These are phyloP conservation scores for Pseudohalonectria lignicola DNA, from an alignment of 2,329 filamentous ascomycete species.

Conservation along the genomic window DNA sequence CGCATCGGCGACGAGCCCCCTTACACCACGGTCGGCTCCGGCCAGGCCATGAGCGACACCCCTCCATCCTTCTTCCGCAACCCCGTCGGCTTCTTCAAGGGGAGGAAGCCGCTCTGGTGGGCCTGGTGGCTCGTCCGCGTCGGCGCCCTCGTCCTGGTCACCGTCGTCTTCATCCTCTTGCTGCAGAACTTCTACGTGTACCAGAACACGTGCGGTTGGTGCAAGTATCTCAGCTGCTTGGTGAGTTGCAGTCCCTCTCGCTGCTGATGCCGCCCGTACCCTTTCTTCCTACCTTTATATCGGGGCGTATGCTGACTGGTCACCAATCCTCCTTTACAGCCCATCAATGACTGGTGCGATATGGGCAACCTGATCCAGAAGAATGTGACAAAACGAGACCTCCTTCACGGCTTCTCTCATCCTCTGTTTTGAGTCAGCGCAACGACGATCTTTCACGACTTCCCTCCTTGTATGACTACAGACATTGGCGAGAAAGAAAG, in stretches of 20 bases:
- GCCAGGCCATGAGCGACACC: constrained; percentile 29
- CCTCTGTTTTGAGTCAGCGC: too few relatives aligned
- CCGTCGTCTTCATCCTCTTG: constrained; percentile 77
- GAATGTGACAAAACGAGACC: not conserved
- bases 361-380: constrained; percentile 22
- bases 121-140: constrained; percentile 86
- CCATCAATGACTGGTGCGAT: constrained; percentile 59
- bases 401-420: not conserved
- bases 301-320: too few relatives aligned
- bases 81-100: constrained; percentile 75
- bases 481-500: too few relatives aligned
- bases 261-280: too few relatives aligned
- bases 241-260: too few relatives aligned
- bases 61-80: constrained; percentile 47
- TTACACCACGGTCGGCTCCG: constrained; percentile 56
- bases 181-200: constrained; percentile 85
- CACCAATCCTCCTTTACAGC: constrained; percentile 28
- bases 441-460: too few relatives aligned
- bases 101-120: constrained; percentile 92
- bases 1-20: constrained; percentile 58
- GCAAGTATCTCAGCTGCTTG: constrained; percentile 88
- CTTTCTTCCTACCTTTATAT: too few relatives aligned
- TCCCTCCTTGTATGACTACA: too few relatives aligned
- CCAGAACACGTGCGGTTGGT: constrained; percentile 73
- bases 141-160: constrained; percentile 65